Evolutionary conservation across 2,329 filamentous ascomycete genomes (phyloP).

Genomic region (Exophiala aquamarina): DNA sequence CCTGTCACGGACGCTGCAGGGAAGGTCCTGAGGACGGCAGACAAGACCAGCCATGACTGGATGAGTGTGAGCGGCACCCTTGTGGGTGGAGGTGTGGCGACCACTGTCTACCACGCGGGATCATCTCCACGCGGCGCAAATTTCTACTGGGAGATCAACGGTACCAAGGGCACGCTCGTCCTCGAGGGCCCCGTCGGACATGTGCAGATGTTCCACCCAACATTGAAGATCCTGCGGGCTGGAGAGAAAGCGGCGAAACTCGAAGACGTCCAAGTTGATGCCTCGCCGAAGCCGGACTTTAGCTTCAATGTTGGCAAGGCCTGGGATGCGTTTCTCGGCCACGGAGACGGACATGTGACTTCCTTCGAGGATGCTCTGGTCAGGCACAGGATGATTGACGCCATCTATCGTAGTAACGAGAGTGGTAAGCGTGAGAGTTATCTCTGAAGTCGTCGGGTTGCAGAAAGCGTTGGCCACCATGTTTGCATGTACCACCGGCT

Average conservation of each 20-base stretch:
- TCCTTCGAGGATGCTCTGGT: constrained; percentile 22
- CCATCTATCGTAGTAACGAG: constrained; percentile 21
- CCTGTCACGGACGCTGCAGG: constrained; percentile 8
- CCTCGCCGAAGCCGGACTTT: constrained; percentile 5
- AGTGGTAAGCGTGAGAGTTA: constrained; percentile 19
- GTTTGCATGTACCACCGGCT: too few relatives aligned
- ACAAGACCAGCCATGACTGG: constrained; percentile 22
- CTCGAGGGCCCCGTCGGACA: constrained; percentile 16
- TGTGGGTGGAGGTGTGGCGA: constrained; percentile 13
- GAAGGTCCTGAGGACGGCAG: constrained; percentile 2
- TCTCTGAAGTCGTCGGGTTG: constrained; percentile 7
- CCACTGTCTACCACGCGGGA: constrained; percentile 15
- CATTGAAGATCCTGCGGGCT: constrained; percentile 13
- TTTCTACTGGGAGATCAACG: constrained; percentile 24
- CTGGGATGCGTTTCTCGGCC: constrained; percentile 21
- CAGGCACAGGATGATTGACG: constrained; percentile 23
- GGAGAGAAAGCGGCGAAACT: constrained; percentile 8
- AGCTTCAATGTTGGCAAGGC: constrained; percentile 19
- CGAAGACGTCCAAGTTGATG: constrained; percentile 12
- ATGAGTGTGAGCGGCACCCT: constrained; percentile 16
- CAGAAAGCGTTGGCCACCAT: too few relatives aligned
- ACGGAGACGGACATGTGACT: constrained; percentile 11
- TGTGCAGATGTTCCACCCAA: constrained; percentile 21
- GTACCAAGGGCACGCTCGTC: constrained; percentile 21
- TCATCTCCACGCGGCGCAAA: constrained; percentile 6